phyloP scores from a whole-genome alignment of 2,329 filamentous ascomycete species.

The Penicillium nordicum region DNA sequence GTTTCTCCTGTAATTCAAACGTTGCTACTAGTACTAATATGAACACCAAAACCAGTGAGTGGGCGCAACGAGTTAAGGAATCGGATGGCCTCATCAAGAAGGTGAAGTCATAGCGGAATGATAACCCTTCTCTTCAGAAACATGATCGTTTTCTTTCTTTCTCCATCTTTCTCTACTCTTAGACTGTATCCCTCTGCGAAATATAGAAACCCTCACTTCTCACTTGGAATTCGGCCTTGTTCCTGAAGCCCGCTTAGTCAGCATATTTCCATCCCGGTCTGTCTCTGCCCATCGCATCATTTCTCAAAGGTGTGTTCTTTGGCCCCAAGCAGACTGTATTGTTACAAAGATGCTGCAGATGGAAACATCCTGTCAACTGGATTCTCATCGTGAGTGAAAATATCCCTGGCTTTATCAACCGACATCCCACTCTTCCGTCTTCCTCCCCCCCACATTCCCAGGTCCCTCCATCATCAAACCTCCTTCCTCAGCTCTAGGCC shows the following conservation, averaged over 20 bases:
- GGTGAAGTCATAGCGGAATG: slow-evolving; percentile 17
- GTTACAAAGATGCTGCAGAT: slow-evolving; percentile 34
- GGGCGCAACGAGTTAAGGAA: slow-evolving; percentile 49
- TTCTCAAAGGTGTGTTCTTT: slow-evolving; percentile 2
- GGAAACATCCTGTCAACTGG: slow-evolving; percentile 20
- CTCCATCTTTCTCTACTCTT: neutral
- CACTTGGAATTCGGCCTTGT: neutral
- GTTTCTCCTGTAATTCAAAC: neutral
- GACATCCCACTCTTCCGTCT: neutral
- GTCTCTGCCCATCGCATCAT: slow-evolving; percentile 6
- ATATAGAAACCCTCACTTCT: slow-evolving; percentile 3
- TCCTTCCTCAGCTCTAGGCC: slow-evolving; percentile 25
- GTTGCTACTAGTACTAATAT: slow-evolving; percentile 1
- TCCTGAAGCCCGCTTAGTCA: slow-evolving; percentile 3
- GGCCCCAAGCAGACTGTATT: slow-evolving; percentile 1
- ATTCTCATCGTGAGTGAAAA: slow-evolving; percentile 30
- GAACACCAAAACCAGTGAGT: slow-evolving; percentile 39
- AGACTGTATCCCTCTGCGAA: slow-evolving; percentile 1
- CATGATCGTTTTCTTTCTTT: neutral
- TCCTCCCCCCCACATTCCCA: slow-evolving; percentile 29
- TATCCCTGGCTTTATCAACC: neutral
- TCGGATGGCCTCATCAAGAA: slow-evolving; percentile 47
- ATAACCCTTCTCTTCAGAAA: neutral
- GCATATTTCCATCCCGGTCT: neutral
- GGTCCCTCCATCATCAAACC: slow-evolving; percentile 28